These are phyloP conservation scores for Colletotrichum cuscutae DNA, from an alignment of 2,329 filamentous ascomycete genomes.

Conservation along the genomic window DNA sequence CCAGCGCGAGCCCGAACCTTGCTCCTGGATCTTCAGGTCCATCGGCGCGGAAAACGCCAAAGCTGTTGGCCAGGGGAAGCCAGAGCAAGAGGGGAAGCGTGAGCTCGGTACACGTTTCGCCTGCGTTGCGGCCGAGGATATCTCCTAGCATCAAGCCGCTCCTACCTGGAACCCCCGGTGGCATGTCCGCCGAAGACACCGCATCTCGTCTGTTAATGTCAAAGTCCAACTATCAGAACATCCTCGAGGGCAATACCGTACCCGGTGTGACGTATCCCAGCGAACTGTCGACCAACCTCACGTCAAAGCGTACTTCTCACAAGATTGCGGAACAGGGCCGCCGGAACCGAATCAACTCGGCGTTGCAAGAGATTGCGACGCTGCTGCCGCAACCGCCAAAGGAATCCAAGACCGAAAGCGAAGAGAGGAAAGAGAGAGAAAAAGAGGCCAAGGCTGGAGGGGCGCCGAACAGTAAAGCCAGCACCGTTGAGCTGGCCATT, in stretches of 20 bases:
- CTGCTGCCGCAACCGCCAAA: constrained; percentile 74
- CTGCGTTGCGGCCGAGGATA: constrained; percentile 87
- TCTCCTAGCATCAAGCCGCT: constrained; percentile 95
- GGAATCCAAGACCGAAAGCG: constrained; percentile 54
- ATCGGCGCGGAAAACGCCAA: constrained; percentile 64
- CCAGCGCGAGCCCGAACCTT: constrained; percentile 74
- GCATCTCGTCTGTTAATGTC: constrained; percentile 83
- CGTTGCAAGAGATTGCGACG: constrained; percentile 88
- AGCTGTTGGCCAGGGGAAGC: constrained; percentile 64
- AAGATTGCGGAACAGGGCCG: constrained; percentile 98
- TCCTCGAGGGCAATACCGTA: constrained; percentile 90
- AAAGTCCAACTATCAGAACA: constrained; percentile 98
- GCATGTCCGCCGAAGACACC: constrained; percentile 66
- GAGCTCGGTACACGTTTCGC: constrained; percentile 81
- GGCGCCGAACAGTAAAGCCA: constrained; percentile 88
- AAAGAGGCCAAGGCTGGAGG: constrained; percentile 50
- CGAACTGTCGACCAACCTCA: constrained; percentile 90
- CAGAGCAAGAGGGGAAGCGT: constrained; percentile 76
- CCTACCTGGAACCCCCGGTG: constrained; percentile 70
- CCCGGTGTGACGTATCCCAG: constrained; percentile 92
- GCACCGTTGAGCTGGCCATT: constrained; percentile 96
- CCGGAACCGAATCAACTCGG: constrained; percentile 93
- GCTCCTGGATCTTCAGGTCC: constrained; percentile 60
- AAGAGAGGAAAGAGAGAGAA: constrained; percentile 59
- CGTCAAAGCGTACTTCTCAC: constrained; percentile 95